Base-by-base conservation (phyloP, 1,284 basidiomycete species). In the Ceratorhiza oryzae-sativae region DNA sequence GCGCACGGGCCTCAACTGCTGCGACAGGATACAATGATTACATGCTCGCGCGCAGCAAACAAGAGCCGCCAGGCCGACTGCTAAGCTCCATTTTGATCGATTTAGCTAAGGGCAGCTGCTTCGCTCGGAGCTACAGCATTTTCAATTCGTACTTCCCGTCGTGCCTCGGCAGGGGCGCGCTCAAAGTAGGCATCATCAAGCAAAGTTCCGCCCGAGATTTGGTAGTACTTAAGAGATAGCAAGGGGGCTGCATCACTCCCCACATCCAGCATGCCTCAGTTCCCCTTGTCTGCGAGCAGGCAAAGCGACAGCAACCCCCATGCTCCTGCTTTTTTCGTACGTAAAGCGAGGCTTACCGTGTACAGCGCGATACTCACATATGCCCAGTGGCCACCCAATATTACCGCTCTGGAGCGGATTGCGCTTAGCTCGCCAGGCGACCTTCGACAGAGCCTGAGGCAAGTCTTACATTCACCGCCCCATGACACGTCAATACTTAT, bases 391-490 rank as follows among this genome's bases (percentile, higher is more conserved):
- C 61, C 61, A 12, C 61, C 61, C 9, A 65, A 65, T 51, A 65
- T 65, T 25, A 65, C 61, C 42, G 61, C 61, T 51, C 46, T 65
- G 61, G 61, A 65, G 61, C 61, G 61, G 25, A 65, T 65, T 39
- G 61, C 61, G n/a, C 46, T 65, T 23, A 65, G 61, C 34, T 65
- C 61, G 20, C 61, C 61, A n/a, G 61, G 61, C 10, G 61, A 65
- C 32, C 61, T 65, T 36, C 61, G 61, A 48, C 46, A 65, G 34
- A 65, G 61, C 32, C 61, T 65, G 8, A 65, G 61, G 61, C 51
- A 51, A n/a, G 46, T 32, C 15, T 48, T 6, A 34, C 41, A 49
- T 15, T 36, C 10, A 6, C 13, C 41, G 36, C 34, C 12, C 25
- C 15, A 15, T 23, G 20, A 45, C 59, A 27, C n/a, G 5, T 9